Conservation (phyloP, 495 filamentous ascomycete species). For the Cetradonia linearis region DNA sequence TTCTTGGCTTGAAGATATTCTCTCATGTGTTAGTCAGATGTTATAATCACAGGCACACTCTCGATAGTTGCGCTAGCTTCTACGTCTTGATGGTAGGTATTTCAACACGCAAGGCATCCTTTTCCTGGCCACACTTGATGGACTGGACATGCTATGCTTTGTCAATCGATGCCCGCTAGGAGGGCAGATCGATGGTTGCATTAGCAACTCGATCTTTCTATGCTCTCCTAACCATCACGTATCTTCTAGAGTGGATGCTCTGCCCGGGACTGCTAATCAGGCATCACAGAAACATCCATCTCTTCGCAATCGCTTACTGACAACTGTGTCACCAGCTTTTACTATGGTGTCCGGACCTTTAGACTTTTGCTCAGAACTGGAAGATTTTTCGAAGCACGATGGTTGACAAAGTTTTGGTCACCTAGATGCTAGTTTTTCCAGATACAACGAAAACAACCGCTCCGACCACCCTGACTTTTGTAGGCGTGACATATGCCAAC, state of each 20-base stretch:
- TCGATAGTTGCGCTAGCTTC: background rate
- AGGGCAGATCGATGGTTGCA: background rate
- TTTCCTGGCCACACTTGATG: background rate
- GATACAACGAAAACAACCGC: background rate
- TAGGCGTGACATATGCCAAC: background rate
- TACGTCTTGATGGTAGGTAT: background rate
- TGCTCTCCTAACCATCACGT: background rate
- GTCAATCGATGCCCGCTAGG: background rate
- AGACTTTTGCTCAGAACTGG: background rate
- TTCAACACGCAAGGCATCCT: background rate
- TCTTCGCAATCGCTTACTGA: too few relatives aligned
- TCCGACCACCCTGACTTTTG: too few relatives aligned
- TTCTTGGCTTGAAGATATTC: background rate
- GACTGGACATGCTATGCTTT: background rate
- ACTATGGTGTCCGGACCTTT: too few relatives aligned
- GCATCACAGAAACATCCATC: background rate
- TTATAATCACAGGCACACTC: slow-evolving; percentile 3
- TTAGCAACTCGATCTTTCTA: background rate
- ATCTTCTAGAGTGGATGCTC: background rate
- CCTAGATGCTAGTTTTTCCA: background rate
- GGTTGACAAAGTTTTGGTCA: background rate
- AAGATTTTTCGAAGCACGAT: background rate
- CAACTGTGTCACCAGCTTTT: too few relatives aligned
- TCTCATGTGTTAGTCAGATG: background rate
- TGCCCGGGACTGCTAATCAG: too few relatives aligned